A percentile compares a stretch with the other conserved stretches of the same genome.
phyloP scores from a whole-genome alignment of 257 asterid genomes.

The Solanum stenotomum region DNA sequence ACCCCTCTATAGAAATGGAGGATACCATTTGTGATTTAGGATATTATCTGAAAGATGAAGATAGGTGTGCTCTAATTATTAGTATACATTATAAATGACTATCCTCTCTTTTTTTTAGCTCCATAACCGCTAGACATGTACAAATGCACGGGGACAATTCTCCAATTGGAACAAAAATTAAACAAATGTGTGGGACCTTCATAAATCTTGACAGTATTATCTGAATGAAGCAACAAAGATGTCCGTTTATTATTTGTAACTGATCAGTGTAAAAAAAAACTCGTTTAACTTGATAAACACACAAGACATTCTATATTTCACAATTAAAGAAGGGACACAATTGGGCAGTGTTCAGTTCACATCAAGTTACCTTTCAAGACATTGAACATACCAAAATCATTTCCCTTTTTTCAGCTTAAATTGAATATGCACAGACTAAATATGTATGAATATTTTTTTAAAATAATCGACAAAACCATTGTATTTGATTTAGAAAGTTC shows the following conservation, averaged over 20 bases:
- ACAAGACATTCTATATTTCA: background rate
- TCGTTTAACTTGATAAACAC: background rate
- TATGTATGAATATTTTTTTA: background rate
- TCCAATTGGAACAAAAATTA: background rate
- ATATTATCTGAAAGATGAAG: background rate
- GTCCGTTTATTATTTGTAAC: background rate
- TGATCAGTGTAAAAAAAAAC: background rate
- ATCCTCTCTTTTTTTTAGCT: background rate
- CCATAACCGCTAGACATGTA: background rate
- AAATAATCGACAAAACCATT: background rate
- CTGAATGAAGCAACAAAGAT: background rate
- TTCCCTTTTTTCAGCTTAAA: background rate
- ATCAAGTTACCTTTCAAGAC: background rate
- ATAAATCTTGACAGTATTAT: background rate
- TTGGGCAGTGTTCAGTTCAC: background rate
- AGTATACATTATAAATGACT: background rate
- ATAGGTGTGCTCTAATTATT: background rate
- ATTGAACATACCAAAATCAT: background rate
- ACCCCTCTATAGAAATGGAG: background rate
- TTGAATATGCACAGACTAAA: background rate
- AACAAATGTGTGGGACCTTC: background rate
- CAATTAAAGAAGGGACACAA: background rate
- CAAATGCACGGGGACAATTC: background rate
- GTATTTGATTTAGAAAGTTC: background rate
- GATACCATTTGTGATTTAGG: background rate